Evolutionary conservation across 192 early-diverging fungal species (phyloP).

Genomic region (Hyaloraphidium curvatum): DNA sequence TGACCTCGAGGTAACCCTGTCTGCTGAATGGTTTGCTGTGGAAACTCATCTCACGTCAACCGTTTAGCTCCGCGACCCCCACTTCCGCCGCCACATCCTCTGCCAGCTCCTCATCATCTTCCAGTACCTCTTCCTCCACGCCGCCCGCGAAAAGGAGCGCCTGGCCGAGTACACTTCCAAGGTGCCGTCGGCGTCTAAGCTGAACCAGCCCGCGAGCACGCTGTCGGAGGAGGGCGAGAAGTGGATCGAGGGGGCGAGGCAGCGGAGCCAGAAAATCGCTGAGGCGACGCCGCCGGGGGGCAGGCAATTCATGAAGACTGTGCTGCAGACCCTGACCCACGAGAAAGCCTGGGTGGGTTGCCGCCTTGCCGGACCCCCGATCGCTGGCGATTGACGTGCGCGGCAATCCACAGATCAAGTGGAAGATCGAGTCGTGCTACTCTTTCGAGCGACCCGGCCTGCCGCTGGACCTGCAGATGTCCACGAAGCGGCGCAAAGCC

Average conservation of each 20-base stretch:
- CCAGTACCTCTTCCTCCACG: constrained; percentile 43
- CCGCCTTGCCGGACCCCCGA: neutral
- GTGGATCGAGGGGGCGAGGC: constrained; percentile 30
- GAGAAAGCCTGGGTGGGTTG: constrained; percentile 51
- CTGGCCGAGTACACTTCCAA: constrained; percentile 32
- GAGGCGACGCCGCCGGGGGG: constrained; percentile 34
- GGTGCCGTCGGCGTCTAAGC: constrained; percentile 20
- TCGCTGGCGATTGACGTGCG: neutral
- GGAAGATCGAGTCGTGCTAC: constrained; percentile 2
- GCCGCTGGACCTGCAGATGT: no score
- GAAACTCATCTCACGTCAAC: constrained; percentile 5
- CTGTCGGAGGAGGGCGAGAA: constrained; percentile 19
- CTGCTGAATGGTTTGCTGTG: neutral
- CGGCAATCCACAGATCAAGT: neutral
- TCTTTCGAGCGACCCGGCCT: no score
- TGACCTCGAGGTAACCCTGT: constrained; percentile 39
- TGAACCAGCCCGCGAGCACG: neutral
- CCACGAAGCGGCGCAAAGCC: no score
- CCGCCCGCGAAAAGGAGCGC: constrained; percentile 21
- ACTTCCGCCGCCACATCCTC: constrained; percentile 69
- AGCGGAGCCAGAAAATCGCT: constrained; percentile 25
- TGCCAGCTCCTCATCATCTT: constrained; percentile 74
- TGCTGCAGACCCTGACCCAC: constrained; percentile 42
- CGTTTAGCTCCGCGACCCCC: constrained; percentile 54
- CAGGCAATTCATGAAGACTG: constrained; percentile 37